Conservation (phyloP, 495 filamentous ascomycete genomes). For the Friedmanniomyces endolithicus region DNA sequence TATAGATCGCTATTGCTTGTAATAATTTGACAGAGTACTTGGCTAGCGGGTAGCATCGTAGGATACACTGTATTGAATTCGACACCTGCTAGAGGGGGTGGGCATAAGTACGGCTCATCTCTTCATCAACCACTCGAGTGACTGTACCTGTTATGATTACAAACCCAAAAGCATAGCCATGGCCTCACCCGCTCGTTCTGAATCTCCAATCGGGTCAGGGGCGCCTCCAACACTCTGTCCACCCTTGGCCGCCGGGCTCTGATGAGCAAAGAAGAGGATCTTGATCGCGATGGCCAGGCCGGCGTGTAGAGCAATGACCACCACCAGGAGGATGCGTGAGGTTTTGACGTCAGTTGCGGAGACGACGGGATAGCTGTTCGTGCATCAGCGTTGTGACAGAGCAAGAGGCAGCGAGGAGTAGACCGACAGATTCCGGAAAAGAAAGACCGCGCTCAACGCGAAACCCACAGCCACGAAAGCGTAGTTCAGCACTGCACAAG, state of each 20-base stretch:
- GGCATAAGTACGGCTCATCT: too few species aligned
- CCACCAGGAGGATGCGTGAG: constrained; percentile 71
- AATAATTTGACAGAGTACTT: too few species aligned
- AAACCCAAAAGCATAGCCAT: not conserved
- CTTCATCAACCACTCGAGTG: too few species aligned
- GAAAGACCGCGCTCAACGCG: constrained; percentile 69
- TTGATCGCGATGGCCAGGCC: constrained; percentile 87
- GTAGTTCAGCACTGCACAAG: constrained; percentile 59
- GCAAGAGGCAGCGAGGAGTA: not conserved
- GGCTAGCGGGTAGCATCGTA: too few species aligned
- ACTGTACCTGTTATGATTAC: not conserved
- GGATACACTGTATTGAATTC: too few species aligned
- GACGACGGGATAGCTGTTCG: constrained; percentile 56
- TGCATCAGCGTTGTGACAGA: not conserved
- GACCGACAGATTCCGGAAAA: constrained; percentile 68
- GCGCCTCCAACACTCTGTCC: not conserved
- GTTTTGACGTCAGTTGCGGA: constrained; percentile 85
- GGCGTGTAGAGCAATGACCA: constrained; percentile 75
- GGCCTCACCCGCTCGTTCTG: not conserved
- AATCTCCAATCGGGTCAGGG: constrained; percentile 3
- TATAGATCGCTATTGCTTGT: too few species aligned
- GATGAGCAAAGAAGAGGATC: constrained; percentile 83
- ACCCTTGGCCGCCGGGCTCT: constrained; percentile 13
- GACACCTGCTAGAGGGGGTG: too few species aligned
- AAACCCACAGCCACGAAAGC: constrained; percentile 87